Conservation (phyloP, 2,329 filamentous ascomycete genomes). For the Talaromyces sp. region DNA sequence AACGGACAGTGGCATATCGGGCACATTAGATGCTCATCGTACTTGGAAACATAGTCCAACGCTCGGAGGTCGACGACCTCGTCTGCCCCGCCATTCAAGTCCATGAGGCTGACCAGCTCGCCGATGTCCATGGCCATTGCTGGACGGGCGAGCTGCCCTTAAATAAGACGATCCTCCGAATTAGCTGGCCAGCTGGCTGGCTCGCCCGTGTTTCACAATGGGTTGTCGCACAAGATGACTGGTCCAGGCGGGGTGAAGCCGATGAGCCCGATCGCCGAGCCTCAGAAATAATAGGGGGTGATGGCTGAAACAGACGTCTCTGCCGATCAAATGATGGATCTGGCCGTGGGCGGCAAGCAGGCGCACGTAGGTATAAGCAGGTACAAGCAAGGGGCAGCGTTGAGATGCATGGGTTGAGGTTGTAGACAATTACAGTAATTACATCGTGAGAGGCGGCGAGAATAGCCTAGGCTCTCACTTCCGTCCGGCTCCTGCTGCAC, state of each 20-base stretch:
- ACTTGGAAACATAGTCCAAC: slow-evolving; percentile 53
- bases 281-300: background rate
- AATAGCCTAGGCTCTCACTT: background rate
- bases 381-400: background rate
- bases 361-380: background rate
- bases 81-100: slow-evolving; percentile 21
- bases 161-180: background rate
- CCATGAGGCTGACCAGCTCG: slow-evolving; percentile 19
- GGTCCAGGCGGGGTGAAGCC: background rate
- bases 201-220: background rate
- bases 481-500: background rate
- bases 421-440: background rate
- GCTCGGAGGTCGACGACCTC: slow-evolving; percentile 48
- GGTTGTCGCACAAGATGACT: background rate
- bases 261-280: background rate
- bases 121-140: slow-evolving; percentile 24
- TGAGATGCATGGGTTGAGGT: background rate
- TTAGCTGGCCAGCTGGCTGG: background rate
- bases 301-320: background rate
- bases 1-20: slow-evolving; percentile 61
- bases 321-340: background rate
- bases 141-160: background rate
- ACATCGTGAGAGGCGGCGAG: background rate
- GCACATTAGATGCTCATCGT: slow-evolving; percentile 58
- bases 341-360: background rate